phyloP scores from a whole-genome alignment of 345 rosid genomes.

The Rhodomyrtus tomentosa region DNA sequence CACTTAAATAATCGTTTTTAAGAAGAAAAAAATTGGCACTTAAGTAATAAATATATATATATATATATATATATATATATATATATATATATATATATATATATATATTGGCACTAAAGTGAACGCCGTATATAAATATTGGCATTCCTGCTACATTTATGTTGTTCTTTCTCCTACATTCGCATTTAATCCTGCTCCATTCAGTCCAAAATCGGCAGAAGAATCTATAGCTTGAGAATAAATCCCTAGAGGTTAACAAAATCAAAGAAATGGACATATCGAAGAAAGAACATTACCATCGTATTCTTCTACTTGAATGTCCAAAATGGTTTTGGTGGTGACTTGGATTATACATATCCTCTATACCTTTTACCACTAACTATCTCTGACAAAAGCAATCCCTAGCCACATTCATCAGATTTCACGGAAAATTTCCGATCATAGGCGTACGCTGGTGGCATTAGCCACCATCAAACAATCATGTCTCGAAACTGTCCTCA shows the following conservation, averaged over 20 bases:
- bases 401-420: slow-evolving; percentile 37
- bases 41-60: too few species aligned
- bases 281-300: background rate
- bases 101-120: too few species aligned
- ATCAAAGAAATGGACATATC: background rate
- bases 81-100: too few species aligned
- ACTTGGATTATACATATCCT: background rate
- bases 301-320: too few species aligned
- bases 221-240: background rate
- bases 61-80: too few species aligned
- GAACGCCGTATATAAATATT: too few species aligned
- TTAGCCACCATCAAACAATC: background rate
- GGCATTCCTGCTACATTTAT: too few species aligned
- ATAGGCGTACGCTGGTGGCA: slow-evolving; percentile 11
- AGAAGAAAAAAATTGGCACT: too few species aligned
- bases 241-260: background rate
- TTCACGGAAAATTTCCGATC: slow-evolving; percentile 30
- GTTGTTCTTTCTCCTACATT: background rate
- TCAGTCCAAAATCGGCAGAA: background rate
- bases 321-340: background rate
- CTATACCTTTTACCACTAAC: slow-evolving; percentile 27
- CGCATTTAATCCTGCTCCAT: background rate
- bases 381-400: slow-evolving; percentile 30
- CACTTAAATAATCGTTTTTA: too few species aligned
- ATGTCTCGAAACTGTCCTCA: too few species aligned